Evolutionary conservation across 164 flowering plant species (phyloP), one percentile per base, ranked within the genome.

Genomic region (Brasenia schreberi): DNA sequence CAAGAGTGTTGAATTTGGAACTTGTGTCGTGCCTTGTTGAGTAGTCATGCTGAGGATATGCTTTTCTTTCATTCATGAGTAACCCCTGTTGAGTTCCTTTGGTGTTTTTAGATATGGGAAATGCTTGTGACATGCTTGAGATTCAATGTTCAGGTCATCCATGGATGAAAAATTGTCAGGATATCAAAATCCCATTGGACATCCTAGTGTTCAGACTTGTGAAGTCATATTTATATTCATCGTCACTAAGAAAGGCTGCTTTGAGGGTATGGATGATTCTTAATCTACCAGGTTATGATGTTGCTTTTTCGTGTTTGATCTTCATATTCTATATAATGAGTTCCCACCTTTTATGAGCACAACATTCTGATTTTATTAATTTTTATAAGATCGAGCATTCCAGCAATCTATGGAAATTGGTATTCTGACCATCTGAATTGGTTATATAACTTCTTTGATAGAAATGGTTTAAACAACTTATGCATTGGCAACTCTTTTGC

Each of bases 241-340:
- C 98, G 69, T 71, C 98, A 69, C 77, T 94, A 7, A 86, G 97
- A 45, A 90, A 83, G 78, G 72, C 88, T 49, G 95, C 98, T 72
- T 80, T 94, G 65, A 73, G 77, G 87, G 98, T 90, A 81, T 56
- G 86, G 70, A 11, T 7, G n/a, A n/a, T 60, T 7, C 12, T 2
- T 5, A 12, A 2, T 45, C 11, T 45, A 45, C 11, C 53, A 12
- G 53, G 5, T 45, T 45, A 45, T 45, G 53, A 7, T 45, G 53
- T 45, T 45, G 53, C 53, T 2, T 45, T 45, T 12, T 7, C 5
- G 27, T 45, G 0, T 45, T 45, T 3, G 53, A 3, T 3, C 5
- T 45, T 45, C 53, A 45, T 7, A 45, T 45, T 45, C 2, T 23
- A 23, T 23, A 23, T 2, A 23, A 23, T 23, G 27, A 23, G 27